Base-by-base conservation (phyloP, 768 basidiomycete genomes). In the Serendipita indica region DNA sequence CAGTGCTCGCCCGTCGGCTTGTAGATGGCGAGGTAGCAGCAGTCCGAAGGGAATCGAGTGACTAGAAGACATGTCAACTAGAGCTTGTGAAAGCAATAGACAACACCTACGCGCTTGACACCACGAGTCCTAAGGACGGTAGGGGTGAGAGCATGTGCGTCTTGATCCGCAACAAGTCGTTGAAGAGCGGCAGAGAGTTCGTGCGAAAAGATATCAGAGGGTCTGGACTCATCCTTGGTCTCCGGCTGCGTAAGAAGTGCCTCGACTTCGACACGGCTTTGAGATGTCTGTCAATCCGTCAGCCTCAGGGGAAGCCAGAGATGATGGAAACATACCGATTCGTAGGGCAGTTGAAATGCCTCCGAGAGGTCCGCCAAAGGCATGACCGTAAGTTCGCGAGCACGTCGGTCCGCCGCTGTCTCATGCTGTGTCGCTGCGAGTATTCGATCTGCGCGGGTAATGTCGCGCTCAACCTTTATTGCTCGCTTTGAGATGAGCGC, bases 291-390 rank as follows among this genome's bases (percentile, higher is more conserved):
- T n/a, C n/a, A n/a, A n/a, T n/a, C n/a, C n/a, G n/a, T n/a, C n/a
- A n/a, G n/a, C n/a, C 10, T 4, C 10, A 27, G 49, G 10, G 4
- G 3, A 16, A 27, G 20, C 20, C n/a, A 16, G n/a, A 16, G 20
- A 18, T 7, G n/a, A 54, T 18, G 30, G 20, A 20, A 54, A 27
- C 30, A 22, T 10, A 54, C 49, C 4, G n/a, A 30, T 7, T 4
- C 30, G 30, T 30, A 22, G 10, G 30, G 22, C 49, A 27, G 7
- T 1, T 57, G 58, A 57, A 61, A 63, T 14, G 63, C 63, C 56
- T 57, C 58, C 13, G 61, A 62, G 28, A 63, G 61, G 43, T 63
- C 61, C n/a, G 61, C 63, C 10, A 63, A 56, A 4, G 63, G 63
- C 35, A 57, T 58, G 16, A 63, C 61, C 3, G 63, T 62, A 18